Base-by-base conservation (phyloP, 1,284 basidiomycete species). In the Fomitopsis schrenkii region DNA sequence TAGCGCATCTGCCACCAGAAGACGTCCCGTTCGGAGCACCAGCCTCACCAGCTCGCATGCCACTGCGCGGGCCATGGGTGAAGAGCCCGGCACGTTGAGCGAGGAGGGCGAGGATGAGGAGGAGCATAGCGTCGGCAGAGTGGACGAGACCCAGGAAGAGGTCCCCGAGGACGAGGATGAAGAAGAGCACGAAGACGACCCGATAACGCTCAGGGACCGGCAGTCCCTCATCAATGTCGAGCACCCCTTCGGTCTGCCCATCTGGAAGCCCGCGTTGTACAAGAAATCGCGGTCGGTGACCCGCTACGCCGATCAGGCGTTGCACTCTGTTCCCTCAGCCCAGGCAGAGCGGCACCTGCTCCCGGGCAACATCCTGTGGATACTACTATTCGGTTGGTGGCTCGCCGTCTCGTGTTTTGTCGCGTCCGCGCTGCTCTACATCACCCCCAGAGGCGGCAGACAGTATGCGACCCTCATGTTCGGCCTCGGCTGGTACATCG, bases 181-280 rank as follows among this genome's bases (percentile, higher is more conserved):
- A 57, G 77, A 74, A 55, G 75, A 73, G 30, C 77, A 79, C 45
- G 87, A 87, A n/a, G 88, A 87, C 40, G 95, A 98, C 68, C 94
- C 93, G 42, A 95, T 98, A 68, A 99, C 97, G 0, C 79, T 99
- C 67, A 95, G 93, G 76, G 96, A 98, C 69, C 88, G 97, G 35
- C 97, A 99, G 75, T 98, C 97, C 52, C 91, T 97, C 68, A 97
- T 99, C 75, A 99, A 99, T 77, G 95, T 98, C 72, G 95, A 98
- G 74, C 97, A 99, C 76, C 97, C 97, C 7, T 99, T 99, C 75
- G 97, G 97, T 81, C 83, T 99, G 66, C 97, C 95, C 52, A 98
- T 99, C 72, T 99, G 97, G 97, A 99, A 99, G 76, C 97, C 97
- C 14, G 97, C 97, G 0, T 77, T 99, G 58, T 99, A 99, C 86